These are phyloP conservation scores for Ascochyta rabiei DNA, from an alignment of 2,329 filamentous ascomycete species.

Conservation along the genomic window DNA sequence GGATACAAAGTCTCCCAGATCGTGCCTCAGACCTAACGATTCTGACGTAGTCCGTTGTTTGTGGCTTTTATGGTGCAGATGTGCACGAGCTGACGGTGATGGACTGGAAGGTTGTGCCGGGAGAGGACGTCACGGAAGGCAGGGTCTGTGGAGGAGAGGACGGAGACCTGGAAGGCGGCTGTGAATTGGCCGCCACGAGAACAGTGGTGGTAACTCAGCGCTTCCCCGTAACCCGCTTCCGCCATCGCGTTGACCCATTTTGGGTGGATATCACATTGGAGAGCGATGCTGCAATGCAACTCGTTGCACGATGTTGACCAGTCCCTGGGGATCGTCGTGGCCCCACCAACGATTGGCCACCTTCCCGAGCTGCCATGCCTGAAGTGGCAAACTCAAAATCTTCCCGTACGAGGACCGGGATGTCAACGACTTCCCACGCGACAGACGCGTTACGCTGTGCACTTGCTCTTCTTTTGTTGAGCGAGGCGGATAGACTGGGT, in stretches of 20 bases:
- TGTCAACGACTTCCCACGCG: constrained; percentile 25
- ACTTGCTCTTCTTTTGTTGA: constrained; percentile 15
- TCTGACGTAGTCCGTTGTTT: constrained; percentile 13
- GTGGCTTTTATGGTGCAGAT: constrained; percentile 15
- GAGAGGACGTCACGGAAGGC: constrained; percentile 20
- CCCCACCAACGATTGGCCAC: constrained; percentile 21
- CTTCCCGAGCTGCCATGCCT: constrained; percentile 24
- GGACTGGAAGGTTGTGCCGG: constrained; percentile 20
- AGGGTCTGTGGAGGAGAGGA: constrained; percentile 1
- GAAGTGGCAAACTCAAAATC: constrained; percentile 21
- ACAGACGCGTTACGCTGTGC: constrained; percentile 24
- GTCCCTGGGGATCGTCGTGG: constrained; percentile 16
- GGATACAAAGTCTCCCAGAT: constrained; percentile 2
- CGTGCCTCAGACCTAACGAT: not conserved
- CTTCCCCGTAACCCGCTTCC: constrained; percentile 20
- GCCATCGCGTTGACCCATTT: constrained; percentile 14
- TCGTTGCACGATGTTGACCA: constrained; percentile 22
- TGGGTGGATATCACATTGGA: constrained; percentile 22
- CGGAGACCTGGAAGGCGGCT: constrained; percentile 10
- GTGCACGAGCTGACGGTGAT: constrained; percentile 17
- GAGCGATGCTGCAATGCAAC: constrained; percentile 28
- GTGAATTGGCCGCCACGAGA: constrained; percentile 21
- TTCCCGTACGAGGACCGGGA: constrained; percentile 7
- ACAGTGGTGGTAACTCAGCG: constrained; percentile 17
- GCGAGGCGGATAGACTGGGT: constrained; percentile 16